Base-by-base conservation (phyloP, 345 rosid genomes). In the Cardamine occulta region DNA sequence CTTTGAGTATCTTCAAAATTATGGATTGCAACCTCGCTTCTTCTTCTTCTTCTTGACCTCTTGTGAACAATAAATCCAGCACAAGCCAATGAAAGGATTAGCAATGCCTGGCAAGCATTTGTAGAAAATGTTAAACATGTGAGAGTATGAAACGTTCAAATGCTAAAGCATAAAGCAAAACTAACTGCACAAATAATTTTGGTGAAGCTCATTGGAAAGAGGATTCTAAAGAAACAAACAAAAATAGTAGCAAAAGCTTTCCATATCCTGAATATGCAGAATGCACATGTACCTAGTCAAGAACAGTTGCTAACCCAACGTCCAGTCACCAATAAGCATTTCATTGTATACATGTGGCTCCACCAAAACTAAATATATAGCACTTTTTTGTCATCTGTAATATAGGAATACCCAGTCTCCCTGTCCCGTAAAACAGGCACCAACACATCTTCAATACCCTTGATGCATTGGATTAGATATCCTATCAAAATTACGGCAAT, bases 311-410 rank as follows among this genome's bases (percentile, higher is more conserved):
- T 81, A 72, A 93, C 98, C 97, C 82, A 82, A 66, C 90, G 80
- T 68, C 78, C 83, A 76, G 84, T 86, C 70, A 76, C 81, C 74
- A 93, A 83, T 48, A 91, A 77, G 88, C 83, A 79, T 75, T 84
- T 88, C 86, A 89, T 75, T 62, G 86, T 77, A 77, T 88, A 85
- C 75, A 87, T 90, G 62, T 66, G 98, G 97, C 72, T 91, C 98
- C 82, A 93, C 83, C 86, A 91, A 79, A 72, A 28, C 70, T 82
- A 78, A 88, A 80, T 69, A 86, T 28, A 28, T 28, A 28, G 87
- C 80, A 82, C 59, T 72, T 78, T 87, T 67, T 40, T 84, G 72
- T 83, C 79, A 64, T 82, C 86, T 24, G 28, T 24, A 24, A 24
- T 24, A 1, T 24, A 24, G 28, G 28, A 24, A 24, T 24, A 24